Evolutionary conservation across 2,329 filamentous ascomycete species (phyloP).

Genomic region (Neonectria punicea): DNA sequence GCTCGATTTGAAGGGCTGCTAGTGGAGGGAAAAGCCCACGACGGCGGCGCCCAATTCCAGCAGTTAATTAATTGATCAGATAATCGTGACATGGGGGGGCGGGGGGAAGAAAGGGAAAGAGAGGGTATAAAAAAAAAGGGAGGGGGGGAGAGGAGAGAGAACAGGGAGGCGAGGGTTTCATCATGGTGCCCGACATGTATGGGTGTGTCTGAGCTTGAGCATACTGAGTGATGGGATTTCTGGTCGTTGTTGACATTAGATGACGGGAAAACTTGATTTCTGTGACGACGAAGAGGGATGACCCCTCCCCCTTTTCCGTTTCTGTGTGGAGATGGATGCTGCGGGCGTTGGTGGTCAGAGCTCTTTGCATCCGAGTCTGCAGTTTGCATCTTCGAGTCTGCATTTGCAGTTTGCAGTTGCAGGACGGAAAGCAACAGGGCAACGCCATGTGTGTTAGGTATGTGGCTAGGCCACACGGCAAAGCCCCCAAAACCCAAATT

Average conservation of each 20-base stretch:
- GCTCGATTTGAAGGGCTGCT: slow-evolving; percentile 21
- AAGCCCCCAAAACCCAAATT: no score
- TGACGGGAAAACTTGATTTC: not conserved
- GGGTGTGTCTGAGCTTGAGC: not conserved
- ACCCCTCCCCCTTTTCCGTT: not conserved
- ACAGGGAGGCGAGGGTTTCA: not conserved
- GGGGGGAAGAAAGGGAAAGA: not conserved
- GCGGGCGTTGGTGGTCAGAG: not conserved
- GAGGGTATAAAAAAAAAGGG: not conserved
- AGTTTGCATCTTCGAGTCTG: not conserved
- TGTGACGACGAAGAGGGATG: not conserved
- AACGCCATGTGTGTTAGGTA: no score
- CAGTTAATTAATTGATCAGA: not conserved
- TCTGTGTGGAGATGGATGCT: not conserved
- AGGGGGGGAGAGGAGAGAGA: not conserved
- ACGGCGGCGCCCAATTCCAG: not conserved
- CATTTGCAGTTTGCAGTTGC: not conserved
- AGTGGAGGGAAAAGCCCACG: not conserved
- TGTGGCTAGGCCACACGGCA: no score
- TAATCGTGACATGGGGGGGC: not conserved
- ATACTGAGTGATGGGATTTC: not conserved
- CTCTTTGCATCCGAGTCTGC: not conserved
- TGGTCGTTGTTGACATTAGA: not conserved
- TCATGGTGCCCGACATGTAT: not conserved
- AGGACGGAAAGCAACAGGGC: not conserved